Evolutionary conservation across 2,329 filamentous ascomycete genomes (phyloP).

Genomic region (Fusarium subtropicale): DNA sequence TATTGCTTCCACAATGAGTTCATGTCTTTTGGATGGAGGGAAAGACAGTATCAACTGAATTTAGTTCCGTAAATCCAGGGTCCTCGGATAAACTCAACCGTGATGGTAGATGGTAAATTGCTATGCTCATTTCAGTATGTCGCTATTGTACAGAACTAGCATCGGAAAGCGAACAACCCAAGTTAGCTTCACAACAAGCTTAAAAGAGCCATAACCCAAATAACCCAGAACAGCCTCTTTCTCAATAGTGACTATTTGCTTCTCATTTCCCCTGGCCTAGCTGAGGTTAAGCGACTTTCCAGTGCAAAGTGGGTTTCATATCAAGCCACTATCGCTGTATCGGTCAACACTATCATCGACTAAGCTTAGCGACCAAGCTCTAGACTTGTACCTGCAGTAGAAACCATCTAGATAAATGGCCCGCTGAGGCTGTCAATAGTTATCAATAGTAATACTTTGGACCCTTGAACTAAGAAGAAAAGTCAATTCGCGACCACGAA

Average conservation of each 20-base stretch:
- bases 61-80: background rate
- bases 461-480: background rate
- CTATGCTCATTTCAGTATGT: no score
- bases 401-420: background rate
- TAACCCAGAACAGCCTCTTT: background rate
- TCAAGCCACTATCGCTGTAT: background rate
- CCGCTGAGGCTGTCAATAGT: background rate
- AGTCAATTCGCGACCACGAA: background rate
- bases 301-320: background rate
- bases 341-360: background rate
- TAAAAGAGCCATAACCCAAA: background rate
- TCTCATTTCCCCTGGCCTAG: background rate
- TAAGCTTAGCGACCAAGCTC: background rate
- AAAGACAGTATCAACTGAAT: background rate
- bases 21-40: no score
- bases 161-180: background rate
- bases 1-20: no score
- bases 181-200: background rate
- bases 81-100: background rate
- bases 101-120: background rate
- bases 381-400: background rate
- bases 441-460: background rate
- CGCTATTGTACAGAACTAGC: background rate
- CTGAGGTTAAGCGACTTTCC: background rate
- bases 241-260: background rate